Base-by-base conservation (phyloP, 2,329 filamentous ascomycete species). In the Trichoderma sp. region DNA sequence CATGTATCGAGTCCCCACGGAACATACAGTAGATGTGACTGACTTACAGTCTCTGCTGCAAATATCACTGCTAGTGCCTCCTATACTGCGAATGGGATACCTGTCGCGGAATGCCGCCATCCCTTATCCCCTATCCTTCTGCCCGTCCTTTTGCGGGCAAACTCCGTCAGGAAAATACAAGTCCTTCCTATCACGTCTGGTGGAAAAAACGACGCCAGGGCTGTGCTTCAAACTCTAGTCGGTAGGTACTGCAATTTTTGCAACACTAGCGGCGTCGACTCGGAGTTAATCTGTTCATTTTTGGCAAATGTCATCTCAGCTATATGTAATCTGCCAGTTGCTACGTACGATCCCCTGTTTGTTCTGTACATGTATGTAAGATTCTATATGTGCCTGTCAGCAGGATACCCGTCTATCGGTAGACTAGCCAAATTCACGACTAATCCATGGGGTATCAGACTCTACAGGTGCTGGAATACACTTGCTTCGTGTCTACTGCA, bases 81-180 rank as follows among this genome's bases (percentile, higher is more conserved):
- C 43, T 10, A 21, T 49, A 24, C 4, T 24, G 21, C 46, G n/a
- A 11, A 49, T 21, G 11, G 10, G 24, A 5, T 24, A 1, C 46
- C 11, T 21, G 13, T 49, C 46, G 18, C 46, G 21, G 39, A 43
- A n/a, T 43, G 3, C 4, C 46, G 46, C 46, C 21, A 21, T 49
- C 46, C n/a, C n/a, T 49, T 24, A 21, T 49, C 46, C 46, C 39
- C 39, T 43, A 43, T n/a, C 39, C 39, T 43, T 43, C 21, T 49
- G 8, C 46, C 46, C 46, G 46, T 24, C 46, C 46, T 32, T 46
- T 58, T 58, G 63, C 63, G 51, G 63, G 61, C 61, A 66, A 66
- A 56, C 60, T 64, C 60, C 60, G 32, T 43, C 32, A 66, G 63
- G 63, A 66, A 52, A 66, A 66, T 66, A 32, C 52, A 34, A 58